A percentile compares a stretch with the other conserved stretches of the same genome.
Conservation (phyloP, 768 basidiomycete species). For the Tricholoma bakamatsutake region DNA sequence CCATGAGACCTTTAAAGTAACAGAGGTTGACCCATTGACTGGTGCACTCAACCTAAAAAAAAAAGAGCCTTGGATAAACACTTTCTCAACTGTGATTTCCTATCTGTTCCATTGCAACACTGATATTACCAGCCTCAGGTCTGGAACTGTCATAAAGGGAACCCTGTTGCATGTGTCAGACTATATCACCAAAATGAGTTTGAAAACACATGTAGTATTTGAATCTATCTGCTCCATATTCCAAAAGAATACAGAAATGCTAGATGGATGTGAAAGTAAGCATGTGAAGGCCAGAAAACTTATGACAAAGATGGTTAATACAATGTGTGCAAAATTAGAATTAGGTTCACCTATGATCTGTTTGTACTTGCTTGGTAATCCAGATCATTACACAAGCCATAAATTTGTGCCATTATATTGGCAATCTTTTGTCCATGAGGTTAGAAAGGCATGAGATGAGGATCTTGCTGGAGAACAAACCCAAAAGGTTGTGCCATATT, state of each 20-base stretch:
- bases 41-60: slow-evolving; percentile 25
- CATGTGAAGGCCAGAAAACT: slow-evolving; percentile 22
- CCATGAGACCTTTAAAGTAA: slow-evolving; percentile 13
- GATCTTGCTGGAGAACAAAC: slow-evolving; percentile 3
- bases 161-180: slow-evolving; percentile 34
- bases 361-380: slow-evolving; percentile 28
- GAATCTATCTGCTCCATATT: slow-evolving; percentile 22
- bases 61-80: slow-evolving; percentile 32
- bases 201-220: slow-evolving; percentile 36
- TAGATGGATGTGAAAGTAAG: slow-evolving; percentile 8
- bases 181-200: slow-evolving; percentile 34
- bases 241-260: slow-evolving; percentile 17
- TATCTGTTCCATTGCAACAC: slow-evolving; percentile 33
- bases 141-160: slow-evolving; percentile 27
- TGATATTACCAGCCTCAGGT: slow-evolving; percentile 31
- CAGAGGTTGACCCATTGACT: slow-evolving; percentile 20
- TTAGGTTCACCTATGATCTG: slow-evolving; percentile 31
- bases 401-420: slow-evolving; percentile 28
- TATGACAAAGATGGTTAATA: slow-evolving; percentile 32
- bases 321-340: slow-evolving; percentile 28
- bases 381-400: slow-evolving; percentile 34
- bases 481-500: slow-evolving; percentile 18
- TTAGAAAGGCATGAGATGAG: slow-evolving; percentile 9
- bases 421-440: slow-evolving; percentile 24
- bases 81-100: slow-evolving; percentile 23